These are phyloP conservation scores for Guillardia theta DNA, from an alignment of 78 protist species.

Conservation along the genomic window DNA sequence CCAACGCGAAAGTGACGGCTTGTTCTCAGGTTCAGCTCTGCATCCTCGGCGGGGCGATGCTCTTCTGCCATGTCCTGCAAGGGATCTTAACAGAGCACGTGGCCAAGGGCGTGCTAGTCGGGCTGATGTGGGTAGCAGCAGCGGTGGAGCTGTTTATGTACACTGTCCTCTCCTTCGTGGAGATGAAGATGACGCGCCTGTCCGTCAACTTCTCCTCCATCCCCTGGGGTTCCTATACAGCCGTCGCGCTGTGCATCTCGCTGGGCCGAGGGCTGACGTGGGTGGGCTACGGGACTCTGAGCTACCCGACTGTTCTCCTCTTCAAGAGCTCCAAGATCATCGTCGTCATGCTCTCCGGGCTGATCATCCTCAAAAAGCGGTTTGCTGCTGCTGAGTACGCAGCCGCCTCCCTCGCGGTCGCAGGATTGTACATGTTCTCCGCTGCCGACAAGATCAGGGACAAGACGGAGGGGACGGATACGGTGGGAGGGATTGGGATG, in stretches of 20 bases:
- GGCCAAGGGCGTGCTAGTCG: neutral
- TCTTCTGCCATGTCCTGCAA: neutral
- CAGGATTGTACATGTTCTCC: neutral
- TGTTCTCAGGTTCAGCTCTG: too few relatives aligned
- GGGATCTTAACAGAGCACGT: neutral
- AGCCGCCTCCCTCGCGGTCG: neutral
- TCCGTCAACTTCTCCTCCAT: neutral
- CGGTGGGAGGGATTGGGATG: neutral
- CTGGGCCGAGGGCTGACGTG: neutral
- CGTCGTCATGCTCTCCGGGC: neutral
- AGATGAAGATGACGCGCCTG: neutral
- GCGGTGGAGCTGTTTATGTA: neutral
- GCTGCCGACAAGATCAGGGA: neutral
- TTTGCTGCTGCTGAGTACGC: neutral
- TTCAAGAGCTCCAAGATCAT: constrained; percentile 3
- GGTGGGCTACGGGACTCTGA: neutral
- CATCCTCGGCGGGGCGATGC: neutral
- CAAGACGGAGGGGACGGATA: neutral
- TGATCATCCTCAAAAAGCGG: neutral
- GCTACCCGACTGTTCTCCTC: neutral
- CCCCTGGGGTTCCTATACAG: neutral
- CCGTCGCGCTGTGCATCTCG: neutral
- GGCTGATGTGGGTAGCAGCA: neutral
- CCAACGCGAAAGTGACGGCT: too few relatives aligned
- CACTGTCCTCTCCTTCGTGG: neutral